Conservation (phyloP, 2,329 filamentous ascomycete species). For the Xylariomycetidae sp. region DNA sequence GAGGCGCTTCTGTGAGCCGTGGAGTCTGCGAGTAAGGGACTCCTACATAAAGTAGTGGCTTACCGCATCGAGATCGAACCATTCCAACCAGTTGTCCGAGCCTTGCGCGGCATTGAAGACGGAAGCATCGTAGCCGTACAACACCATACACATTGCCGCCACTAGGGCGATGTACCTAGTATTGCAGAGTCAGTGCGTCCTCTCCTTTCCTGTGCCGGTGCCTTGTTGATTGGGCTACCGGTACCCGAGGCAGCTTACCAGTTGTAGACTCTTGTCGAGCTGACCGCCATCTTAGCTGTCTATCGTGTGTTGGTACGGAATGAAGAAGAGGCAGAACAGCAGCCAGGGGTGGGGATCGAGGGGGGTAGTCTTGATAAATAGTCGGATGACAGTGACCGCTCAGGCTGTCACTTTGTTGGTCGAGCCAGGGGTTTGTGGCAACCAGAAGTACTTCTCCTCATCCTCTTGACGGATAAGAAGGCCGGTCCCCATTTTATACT, state of each 20-base stretch:
- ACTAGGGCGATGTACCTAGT: constrained; percentile 63
- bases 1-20: constrained; percentile 1
- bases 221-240: not conserved
- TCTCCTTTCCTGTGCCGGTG: constrained; percentile 2
- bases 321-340: too few species aligned
- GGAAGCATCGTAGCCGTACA: constrained; percentile 69
- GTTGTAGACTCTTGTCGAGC: constrained; percentile 37
- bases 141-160: constrained; percentile 67
- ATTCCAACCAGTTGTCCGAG: constrained; percentile 59
- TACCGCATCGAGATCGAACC: constrained; percentile 46
- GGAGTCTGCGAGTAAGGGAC: not conserved
- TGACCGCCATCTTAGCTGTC: constrained; percentile 27
- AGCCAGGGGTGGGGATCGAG: too few species aligned
- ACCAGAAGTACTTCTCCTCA: too few species aligned
- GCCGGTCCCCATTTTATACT: too few species aligned
- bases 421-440: too few species aligned
- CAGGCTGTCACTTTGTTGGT: too few species aligned
- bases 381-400: too few species aligned
- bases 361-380: too few species aligned
- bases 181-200: not conserved
- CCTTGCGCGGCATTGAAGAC: constrained; percentile 69
- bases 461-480: too few species aligned
- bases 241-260: constrained; percentile 30
- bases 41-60: constrained; percentile 8
- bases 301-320: too few species aligned